These are phyloP conservation scores for Suhomyces terraborum DNA, from an alignment of 1,139 yeast genomes.

Conservation along the genomic window DNA sequence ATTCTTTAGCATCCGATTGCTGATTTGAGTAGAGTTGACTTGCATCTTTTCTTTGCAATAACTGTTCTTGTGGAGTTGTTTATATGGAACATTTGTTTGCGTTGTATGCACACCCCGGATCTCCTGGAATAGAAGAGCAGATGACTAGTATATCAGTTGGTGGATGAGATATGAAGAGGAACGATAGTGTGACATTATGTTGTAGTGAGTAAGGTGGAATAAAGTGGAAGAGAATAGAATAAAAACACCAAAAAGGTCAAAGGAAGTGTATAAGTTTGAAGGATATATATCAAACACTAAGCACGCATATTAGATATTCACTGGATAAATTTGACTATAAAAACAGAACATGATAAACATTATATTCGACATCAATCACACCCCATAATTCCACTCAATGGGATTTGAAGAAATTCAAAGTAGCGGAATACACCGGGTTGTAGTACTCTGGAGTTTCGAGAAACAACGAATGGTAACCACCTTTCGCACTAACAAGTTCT, in stretches of 20 bases:
- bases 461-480: constrained; percentile 48
- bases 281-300: no score
- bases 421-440: not conserved
- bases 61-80: not conserved
- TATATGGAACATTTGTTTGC: not conserved
- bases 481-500: constrained; percentile 30
- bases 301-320: no score
- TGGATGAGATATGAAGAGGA: no score
- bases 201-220: no score
- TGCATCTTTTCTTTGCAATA: constrained; percentile 16
- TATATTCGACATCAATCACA: no score
- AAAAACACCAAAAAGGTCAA: no score
- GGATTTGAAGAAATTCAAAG: constrained; percentile 2
- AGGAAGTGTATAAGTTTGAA: no score
- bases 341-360: no score
- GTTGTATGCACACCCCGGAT: not conserved
- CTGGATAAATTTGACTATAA: no score
- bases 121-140: not conserved
- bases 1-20: constrained; percentile 33
- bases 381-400: constrained; percentile 1
- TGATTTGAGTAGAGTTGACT: constrained; percentile 34
- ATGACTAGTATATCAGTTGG: not conserved
- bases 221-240: no score
- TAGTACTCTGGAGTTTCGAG: constrained; percentile 32
- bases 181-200: no score